Conservation (phyloP, 2,329 filamentous ascomycete genomes). For the Immersiporthe knoxdaviesiana region DNA sequence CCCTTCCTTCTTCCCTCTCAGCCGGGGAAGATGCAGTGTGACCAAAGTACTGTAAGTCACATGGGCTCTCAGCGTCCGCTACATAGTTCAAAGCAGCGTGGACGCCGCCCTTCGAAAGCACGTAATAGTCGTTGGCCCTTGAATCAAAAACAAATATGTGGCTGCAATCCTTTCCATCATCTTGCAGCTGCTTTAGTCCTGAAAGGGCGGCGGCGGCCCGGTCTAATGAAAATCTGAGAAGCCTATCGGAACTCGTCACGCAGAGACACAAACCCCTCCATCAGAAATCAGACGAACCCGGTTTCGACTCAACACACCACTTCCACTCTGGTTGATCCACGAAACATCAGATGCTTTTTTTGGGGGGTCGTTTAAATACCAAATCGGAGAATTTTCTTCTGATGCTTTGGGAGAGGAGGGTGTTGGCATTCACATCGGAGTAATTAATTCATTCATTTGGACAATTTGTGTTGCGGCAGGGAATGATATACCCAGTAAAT, state of each 20-base stretch:
- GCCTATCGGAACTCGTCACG: slow-evolving; percentile 25
- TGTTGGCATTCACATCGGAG: not conserved
- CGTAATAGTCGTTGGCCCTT: not conserved
- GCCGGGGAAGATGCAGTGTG: not conserved
- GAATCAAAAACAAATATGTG: not conserved
- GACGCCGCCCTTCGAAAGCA: not conserved
- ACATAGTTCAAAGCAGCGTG: not conserved
- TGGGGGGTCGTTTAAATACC: not conserved
- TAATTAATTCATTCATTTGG: not conserved
- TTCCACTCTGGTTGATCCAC: not conserved
- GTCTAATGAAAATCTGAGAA: slow-evolving; percentile 11
- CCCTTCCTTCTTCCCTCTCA: too few relatives aligned
- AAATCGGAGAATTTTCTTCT: not conserved
- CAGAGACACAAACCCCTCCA: too few relatives aligned
- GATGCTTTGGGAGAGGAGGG: not conserved
- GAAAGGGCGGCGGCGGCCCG: not conserved
- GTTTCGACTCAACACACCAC: slow-evolving; percentile 15
- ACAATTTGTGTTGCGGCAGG: not conserved
- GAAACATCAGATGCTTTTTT: not conserved
- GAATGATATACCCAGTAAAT: too few relatives aligned
- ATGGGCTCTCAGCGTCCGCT: not conserved
- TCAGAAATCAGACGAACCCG: slow-evolving; percentile 8
- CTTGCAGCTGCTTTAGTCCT: not conserved
- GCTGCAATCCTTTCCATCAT: not conserved
- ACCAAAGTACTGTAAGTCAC: not conserved